Conservation (phyloP, 2,329 filamentous ascomycete species). For the Verticillium zaregamsianum region DNA sequence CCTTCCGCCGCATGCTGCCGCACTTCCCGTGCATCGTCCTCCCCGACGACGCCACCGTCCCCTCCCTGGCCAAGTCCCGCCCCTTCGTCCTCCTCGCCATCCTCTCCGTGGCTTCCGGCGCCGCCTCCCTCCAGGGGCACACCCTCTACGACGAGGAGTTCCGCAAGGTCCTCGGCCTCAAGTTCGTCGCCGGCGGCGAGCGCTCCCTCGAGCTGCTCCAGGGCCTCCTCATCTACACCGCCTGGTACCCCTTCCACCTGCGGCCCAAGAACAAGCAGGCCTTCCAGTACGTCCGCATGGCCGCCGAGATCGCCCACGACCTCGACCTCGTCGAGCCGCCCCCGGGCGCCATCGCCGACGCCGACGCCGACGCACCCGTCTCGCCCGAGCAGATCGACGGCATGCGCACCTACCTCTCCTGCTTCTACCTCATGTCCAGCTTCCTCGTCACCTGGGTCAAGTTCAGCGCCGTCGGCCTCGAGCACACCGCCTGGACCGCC, state of each 20-base stretch:
- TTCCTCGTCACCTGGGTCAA: conserved; percentile 34
- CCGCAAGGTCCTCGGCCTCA: conserved; percentile 50
- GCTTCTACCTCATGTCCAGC: conserved; percentile 40
- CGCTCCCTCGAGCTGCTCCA: conserved; percentile 53
- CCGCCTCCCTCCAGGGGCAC: conserved; percentile 45
- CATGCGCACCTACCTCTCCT: conserved; percentile 41
- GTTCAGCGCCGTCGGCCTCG: conserved; percentile 20
- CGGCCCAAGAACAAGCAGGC: conserved; percentile 46
- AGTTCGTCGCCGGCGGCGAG: conserved; percentile 53
- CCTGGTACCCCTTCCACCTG: conserved; percentile 55
- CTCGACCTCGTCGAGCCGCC: conserved; percentile 42
- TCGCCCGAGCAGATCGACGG: conserved; percentile 30
- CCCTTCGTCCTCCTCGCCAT: conserved; percentile 54
- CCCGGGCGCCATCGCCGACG: conserved; percentile 15
- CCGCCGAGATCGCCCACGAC: conserved; percentile 43
- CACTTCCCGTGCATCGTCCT: conserved; percentile 41
- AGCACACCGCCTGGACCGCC: conserved; percentile 37
- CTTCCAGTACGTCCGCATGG: conserved; percentile 49
- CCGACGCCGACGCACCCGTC: conserved; percentile 10
- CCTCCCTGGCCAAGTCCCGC: conserved; percentile 35
- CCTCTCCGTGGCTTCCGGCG: conserved; percentile 44
- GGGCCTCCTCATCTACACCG: conserved; percentile 52
- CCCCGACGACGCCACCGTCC: conserved; percentile 34
- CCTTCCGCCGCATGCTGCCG: conserved; percentile 38
- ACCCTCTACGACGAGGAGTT: conserved; percentile 54